These are phyloP conservation scores for Grammothele lineata DNA, from an alignment of 768 basidiomycete species.

Conservation along the genomic window DNA sequence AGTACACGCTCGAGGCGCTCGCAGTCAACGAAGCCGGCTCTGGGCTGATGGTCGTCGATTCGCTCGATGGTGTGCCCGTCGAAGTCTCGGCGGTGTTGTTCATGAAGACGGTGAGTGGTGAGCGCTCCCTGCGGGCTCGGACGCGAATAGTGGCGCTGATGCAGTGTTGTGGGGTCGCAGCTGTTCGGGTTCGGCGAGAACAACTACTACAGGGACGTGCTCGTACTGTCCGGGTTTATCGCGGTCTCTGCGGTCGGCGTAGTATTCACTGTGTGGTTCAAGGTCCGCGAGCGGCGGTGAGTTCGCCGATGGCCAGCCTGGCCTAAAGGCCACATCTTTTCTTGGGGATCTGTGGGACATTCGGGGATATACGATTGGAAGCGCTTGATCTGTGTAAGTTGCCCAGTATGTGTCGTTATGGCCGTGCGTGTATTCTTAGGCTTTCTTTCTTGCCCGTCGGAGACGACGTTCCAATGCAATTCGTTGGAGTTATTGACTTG, in stretches of 20 bases:
- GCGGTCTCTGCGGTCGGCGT: conserved; percentile 71
- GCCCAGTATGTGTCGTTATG: no score
- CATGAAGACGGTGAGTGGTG: conserved; percentile 74
- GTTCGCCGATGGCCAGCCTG: no score
- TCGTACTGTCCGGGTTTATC: conserved; percentile 84
- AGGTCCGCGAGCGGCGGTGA: conserved; percentile 72
- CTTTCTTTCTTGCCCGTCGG: no score
- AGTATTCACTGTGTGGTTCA: conserved; percentile 73
- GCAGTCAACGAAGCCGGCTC: conserved; percentile 90
- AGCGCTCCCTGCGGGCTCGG: background rate
- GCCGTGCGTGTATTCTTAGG: no score
- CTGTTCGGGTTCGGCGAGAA: conserved; percentile 82
- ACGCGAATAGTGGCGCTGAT: conserved; percentile 2
- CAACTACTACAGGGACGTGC: conserved; percentile 87
- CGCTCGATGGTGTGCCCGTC: conserved; percentile 77
- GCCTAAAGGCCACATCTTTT: background rate
- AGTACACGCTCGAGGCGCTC: conserved; percentile 81
- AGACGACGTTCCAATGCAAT: no score
- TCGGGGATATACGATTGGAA: no score
- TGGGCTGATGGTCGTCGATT: conserved; percentile 80
- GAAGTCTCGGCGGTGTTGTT: conserved; percentile 77
- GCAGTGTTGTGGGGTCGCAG: conserved; percentile 26
- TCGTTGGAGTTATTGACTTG: no score
- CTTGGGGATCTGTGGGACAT: no score
- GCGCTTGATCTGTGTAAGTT: no score